phyloP scores from a whole-genome alignment of 2,329 filamentous ascomycete genomes.

The Aureobasidium sp. region DNA sequence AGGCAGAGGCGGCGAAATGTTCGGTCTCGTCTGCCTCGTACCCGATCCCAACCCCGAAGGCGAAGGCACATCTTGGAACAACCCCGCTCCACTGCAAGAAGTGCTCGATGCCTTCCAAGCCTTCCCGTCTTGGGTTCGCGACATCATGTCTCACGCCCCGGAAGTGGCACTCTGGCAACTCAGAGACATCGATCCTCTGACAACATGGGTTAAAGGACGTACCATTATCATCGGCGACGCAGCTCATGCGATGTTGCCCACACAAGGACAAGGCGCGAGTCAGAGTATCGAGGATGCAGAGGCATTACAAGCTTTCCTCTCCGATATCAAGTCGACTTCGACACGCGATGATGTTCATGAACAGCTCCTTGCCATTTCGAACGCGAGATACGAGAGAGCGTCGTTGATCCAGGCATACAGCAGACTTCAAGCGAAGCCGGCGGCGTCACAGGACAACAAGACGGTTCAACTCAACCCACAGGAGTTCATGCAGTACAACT shows the following conservation, averaged over 20 bases:
- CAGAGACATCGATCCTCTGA: slow-evolving; percentile 35
- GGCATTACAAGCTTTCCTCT: slow-evolving; percentile 24
- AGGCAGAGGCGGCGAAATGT: slow-evolving; percentile 32
- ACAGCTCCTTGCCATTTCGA: slow-evolving; percentile 19
- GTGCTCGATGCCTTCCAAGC: slow-evolving; percentile 34
- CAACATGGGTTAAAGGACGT: slow-evolving; percentile 25
- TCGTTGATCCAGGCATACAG: slow-evolving; percentile 36
- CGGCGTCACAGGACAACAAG: slow-evolving; percentile 26
- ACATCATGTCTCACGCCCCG: slow-evolving; percentile 24
- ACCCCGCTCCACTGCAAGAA: slow-evolving; percentile 27
- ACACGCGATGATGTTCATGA: slow-evolving; percentile 18
- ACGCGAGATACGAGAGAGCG: slow-evolving; percentile 30
- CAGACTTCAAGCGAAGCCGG: slow-evolving; percentile 33
- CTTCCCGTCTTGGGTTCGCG: slow-evolving; percentile 34
- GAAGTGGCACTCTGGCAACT: slow-evolving; percentile 38
- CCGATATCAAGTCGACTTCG: slow-evolving; percentile 15
- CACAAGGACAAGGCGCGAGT: slow-evolving; percentile 35
- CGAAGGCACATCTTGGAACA: slow-evolving; percentile 32
- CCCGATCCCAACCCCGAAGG: slow-evolving; percentile 36
- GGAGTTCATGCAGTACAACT: slow-evolving; percentile 38
- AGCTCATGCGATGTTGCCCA: slow-evolving; percentile 33
- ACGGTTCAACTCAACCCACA: slow-evolving; percentile 30
- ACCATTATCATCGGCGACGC: slow-evolving; percentile 27
- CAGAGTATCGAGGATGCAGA: slow-evolving; percentile 37
- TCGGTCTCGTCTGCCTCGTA: slow-evolving; percentile 37